These are phyloP conservation scores for Paracoccidioides brasiliensis DNA, from an alignment of 2,329 filamentous ascomycete genomes.

Conservation along the genomic window DNA sequence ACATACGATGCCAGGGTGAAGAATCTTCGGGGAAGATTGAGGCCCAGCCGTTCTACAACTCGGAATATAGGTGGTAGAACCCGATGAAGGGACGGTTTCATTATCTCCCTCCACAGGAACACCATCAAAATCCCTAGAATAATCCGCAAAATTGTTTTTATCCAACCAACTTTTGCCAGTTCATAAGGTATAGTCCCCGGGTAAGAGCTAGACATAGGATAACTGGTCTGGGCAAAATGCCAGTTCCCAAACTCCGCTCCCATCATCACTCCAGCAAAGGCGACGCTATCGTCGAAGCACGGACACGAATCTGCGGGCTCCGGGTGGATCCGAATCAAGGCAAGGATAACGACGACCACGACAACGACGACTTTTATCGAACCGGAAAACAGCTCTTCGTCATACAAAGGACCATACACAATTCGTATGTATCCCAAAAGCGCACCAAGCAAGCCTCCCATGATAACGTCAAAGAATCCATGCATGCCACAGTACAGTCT, in stretches of 20 bases:
- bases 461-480: conserved; percentile 79
- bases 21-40: conserved; percentile 75
- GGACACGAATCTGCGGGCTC: conserved; percentile 95
- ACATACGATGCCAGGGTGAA: conserved; percentile 70
- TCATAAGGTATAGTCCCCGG: conserved; percentile 52
- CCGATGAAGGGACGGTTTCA: conserved; percentile 71
- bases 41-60: conserved; percentile 62
- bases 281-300: conserved; percentile 91
- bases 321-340: conserved; percentile 77
- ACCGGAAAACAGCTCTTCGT: conserved; percentile 56
- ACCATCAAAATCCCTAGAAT: conserved; percentile 69
- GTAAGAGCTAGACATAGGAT: conserved; percentile 40
- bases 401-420: conserved; percentile 45
- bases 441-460: conserved; percentile 67
- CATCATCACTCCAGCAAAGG: conserved; percentile 81
- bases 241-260: conserved; percentile 72
- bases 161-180: conserved; percentile 52
- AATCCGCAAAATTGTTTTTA: conserved; percentile 53
- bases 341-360: conserved; percentile 52
- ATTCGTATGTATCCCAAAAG: conserved; percentile 46
- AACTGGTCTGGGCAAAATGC: conserved; percentile 55
- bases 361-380: conserved; percentile 52
- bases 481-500: conserved; percentile 98
- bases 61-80: conserved; percentile 77
- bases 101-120: conserved; percentile 78